phyloP scores from a whole-genome alignment of 306 rosid species.

The Vigna radiata region DNA sequence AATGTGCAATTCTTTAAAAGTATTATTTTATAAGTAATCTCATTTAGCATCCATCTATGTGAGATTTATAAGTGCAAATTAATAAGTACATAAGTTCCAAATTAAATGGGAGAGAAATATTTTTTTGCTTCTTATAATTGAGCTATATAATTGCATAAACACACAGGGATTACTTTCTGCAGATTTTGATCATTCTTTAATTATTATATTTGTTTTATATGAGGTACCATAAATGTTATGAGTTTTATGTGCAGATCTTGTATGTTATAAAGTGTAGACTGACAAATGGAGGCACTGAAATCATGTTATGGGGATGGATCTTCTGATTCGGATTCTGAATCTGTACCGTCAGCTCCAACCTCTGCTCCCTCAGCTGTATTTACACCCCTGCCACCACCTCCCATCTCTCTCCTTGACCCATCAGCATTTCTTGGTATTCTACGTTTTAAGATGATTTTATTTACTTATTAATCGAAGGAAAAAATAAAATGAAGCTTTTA shows the following conservation, averaged over 20 bases:
- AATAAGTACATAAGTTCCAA: slow-evolving; percentile 12
- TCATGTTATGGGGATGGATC: slow-evolving; percentile 73
- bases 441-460: slow-evolving; percentile 11
- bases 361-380: slow-evolving; percentile 9
- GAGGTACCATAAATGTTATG: slow-evolving; percentile 8
- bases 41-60: neutral
- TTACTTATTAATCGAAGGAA: neutral
- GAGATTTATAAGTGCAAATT: slow-evolving; percentile 4
- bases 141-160: neutral
- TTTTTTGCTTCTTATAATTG: slow-evolving; percentile 11
- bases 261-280: neutral
- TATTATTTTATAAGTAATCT: neutral
- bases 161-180: neutral
- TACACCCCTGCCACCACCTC: slow-evolving; percentile 70
- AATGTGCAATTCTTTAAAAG: slow-evolving; percentile 9
- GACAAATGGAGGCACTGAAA: slow-evolving; percentile 73
- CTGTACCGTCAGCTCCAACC: slow-evolving; percentile 44
- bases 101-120: slow-evolving; percentile 1
- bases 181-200: slow-evolving; percentile 24
- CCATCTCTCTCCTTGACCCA: slow-evolving; percentile 66
- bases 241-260: slow-evolving; percentile 32
- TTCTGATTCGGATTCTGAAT: slow-evolving; percentile 70
- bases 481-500: slow-evolving; percentile 14
- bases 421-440: slow-evolving; percentile 61
- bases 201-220: slow-evolving; percentile 20